These are phyloP conservation scores for Cladophialophora carrionii DNA, from an alignment of 2,329 filamentous ascomycete genomes.

Conservation along the genomic window DNA sequence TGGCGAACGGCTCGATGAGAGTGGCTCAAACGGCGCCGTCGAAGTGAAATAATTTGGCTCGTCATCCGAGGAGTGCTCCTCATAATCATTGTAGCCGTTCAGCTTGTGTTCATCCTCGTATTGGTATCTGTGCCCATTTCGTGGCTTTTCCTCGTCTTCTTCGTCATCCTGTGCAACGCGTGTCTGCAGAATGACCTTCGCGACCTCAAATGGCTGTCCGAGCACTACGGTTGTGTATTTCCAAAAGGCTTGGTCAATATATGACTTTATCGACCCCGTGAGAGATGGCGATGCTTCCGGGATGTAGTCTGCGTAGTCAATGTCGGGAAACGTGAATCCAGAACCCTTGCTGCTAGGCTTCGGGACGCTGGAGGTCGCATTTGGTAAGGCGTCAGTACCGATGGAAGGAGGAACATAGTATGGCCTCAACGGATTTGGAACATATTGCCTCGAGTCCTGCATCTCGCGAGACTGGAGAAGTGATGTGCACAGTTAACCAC, in stretches of 20 bases:
- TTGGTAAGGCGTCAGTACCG: conserved; percentile 53
- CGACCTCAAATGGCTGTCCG: conserved; percentile 94
- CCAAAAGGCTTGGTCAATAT: conserved; percentile 84
- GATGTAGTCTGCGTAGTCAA: conserved; percentile 89
- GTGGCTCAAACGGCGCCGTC: conserved; percentile 37
- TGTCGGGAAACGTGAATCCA: conserved; percentile 66
- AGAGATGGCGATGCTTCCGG: conserved; percentile 74
- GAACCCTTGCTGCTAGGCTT: conserved; percentile 45
- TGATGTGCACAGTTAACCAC: neutral
- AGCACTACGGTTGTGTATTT: conserved; percentile 88
- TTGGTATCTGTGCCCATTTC: conserved; percentile 1
- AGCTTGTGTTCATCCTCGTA: conserved; percentile 21
- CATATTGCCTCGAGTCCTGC: conserved; percentile 45
- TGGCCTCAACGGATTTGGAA: conserved; percentile 62
- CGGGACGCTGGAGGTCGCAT: conserved; percentile 43
- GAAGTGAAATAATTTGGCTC: conserved; percentile 59
- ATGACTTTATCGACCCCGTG: conserved; percentile 72
- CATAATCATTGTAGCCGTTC: conserved; percentile 42
- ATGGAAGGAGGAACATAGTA: conserved; percentile 69
- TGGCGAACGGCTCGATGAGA: conserved; percentile 48
- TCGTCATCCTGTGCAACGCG: conserved; percentile 51
- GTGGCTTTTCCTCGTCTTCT: conserved; percentile 32
- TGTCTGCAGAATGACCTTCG: conserved; percentile 88
- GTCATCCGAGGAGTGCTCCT: conserved; percentile 40
- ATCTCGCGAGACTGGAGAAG: conserved; percentile 14